Conservation (phyloP, 768 basidiomycete species). For the Tricholomella constricta region DNA sequence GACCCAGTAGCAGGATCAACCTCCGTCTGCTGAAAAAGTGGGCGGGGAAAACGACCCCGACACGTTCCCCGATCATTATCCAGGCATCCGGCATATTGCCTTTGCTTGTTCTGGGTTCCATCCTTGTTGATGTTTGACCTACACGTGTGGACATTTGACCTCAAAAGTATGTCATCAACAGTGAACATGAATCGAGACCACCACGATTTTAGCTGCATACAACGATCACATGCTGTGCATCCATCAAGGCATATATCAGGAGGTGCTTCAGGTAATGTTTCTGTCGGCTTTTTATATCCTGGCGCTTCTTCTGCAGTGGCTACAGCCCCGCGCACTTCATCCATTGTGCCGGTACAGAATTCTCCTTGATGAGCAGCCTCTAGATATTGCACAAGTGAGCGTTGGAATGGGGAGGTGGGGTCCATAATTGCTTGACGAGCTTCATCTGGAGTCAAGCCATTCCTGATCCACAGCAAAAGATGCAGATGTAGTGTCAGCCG, state of each 20-base stretch:
- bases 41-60: too few relatives aligned
- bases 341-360: not conserved
- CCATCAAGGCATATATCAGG: slow-evolving; percentile 8
- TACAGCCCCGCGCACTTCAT: not conserved
- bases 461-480: slow-evolving; percentile 26
- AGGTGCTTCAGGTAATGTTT: slow-evolving; percentile 24
- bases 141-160: slow-evolving; percentile 33
- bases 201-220: slow-evolving; percentile 15
- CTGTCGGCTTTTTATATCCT: slow-evolving; percentile 16
- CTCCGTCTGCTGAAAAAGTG: slow-evolving; percentile 14
- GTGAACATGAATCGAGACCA: slow-evolving; percentile 14
- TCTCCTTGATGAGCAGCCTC: not conserved
- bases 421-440: not conserved
- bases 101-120: slow-evolving; percentile 8
- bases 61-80: too few relatives aligned
- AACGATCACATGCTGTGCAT: slow-evolving; percentile 22
- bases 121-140: slow-evolving; percentile 11
- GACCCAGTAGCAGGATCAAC: slow-evolving; percentile 30
- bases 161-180: slow-evolving; percentile 30
- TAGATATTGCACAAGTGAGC: not conserved
- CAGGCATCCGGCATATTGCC: slow-evolving; percentile 24
- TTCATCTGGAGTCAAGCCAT: slow-evolving; percentile 10
- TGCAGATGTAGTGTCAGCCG: slow-evolving; percentile 28
- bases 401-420: not conserved
- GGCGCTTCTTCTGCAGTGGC: not conserved